Base-by-base conservation (phyloP, 805 yeast species). In the Naumovozyma baii region DNA sequence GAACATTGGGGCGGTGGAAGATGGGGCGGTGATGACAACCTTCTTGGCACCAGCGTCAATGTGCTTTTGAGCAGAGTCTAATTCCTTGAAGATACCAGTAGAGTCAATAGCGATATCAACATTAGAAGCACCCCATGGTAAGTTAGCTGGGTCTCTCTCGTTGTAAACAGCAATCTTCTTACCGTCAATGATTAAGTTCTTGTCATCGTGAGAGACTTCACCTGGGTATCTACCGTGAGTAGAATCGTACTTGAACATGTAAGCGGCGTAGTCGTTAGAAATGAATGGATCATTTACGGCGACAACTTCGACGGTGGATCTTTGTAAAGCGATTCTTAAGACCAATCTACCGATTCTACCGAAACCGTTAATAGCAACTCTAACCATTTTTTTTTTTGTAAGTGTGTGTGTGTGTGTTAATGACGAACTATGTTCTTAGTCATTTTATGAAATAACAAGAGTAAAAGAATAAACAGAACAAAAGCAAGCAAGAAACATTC, bases 241-340 rank as follows among this genome's bases (percentile, higher is more conserved):
- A 47, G 83, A 76, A 60, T 78, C 84, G 67, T 77, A 78, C 68
- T 78, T 78, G 76, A 78, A 77, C 80, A 76, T 74, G 72, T 78
- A 78, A 43, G 82, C 74, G 54, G 84, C 83, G 61, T 78, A 78
- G 50, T 76, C 83, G 44, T 76, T 69, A 44, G 74, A 71, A 62
- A 77, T 76, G 69, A 76, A 76, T 37, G 84, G 84, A 64, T 78
- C 81, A 60, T 78, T 78, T 69, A 78, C 61, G 49, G 81, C 83
- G 46, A 77, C 80, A 48, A 78, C 76, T 47, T 72, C 68, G 57
- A 76, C 66, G 50, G 59, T 59, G 49, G 61, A 57, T 73, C 80
- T 74, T 42, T 58, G 32, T 51, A 74, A 63, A 48, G 80, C 80
- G 48, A 76, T 65, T 74, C 83, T 74, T 56, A 75, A 61, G 48